phyloP scores from a whole-genome alignment of 2,329 filamentous ascomycete genomes.

The Exserohilum turcica region DNA sequence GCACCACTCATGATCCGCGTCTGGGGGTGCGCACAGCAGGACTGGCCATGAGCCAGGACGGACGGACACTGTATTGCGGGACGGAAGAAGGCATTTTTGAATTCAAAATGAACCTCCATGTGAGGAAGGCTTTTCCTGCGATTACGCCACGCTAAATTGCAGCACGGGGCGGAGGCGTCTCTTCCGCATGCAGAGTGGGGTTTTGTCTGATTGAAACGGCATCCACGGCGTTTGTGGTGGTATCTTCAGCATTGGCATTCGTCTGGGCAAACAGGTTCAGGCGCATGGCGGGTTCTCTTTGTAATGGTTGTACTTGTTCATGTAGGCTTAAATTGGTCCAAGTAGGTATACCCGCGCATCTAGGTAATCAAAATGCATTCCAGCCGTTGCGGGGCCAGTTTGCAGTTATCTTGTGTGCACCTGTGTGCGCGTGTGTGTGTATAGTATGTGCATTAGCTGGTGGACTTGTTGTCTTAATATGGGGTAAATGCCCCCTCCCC shows the following conservation, averaged over 20 bases:
- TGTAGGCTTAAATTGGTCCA: not conserved
- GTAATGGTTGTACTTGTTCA: constrained; percentile 7
- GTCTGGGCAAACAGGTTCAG: constrained; percentile 7
- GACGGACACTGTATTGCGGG: constrained; percentile 53
- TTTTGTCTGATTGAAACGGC: not conserved
- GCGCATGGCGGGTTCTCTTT: constrained; percentile 1
- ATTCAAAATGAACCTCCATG: constrained; percentile 68
- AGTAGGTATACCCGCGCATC: constrained; percentile 13
- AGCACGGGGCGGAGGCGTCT: not conserved
- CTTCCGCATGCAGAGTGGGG: not conserved
- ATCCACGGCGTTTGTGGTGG: not conserved
- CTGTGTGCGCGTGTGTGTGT: no score
- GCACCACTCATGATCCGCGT: constrained; percentile 35
- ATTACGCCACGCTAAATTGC: constrained; percentile 44
- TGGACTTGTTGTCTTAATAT: constrained; percentile 21
- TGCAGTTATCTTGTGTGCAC: not conserved
- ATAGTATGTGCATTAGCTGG: not conserved
- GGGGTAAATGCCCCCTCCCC: constrained; percentile 22
- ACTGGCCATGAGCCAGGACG: constrained; percentile 56
- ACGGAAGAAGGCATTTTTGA: constrained; percentile 76
- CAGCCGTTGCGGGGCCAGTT: not conserved
- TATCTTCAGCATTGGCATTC: constrained; percentile 4
- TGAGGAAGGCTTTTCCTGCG: constrained; percentile 59
- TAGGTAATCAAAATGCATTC: constrained; percentile 5
- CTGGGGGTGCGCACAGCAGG: constrained; percentile 54